Percentiles rank a stretch among this genome's conserved stretches.
Conservation (phyloP, 495 filamentous ascomycete genomes). For the Jackrogersella multiformis region DNA sequence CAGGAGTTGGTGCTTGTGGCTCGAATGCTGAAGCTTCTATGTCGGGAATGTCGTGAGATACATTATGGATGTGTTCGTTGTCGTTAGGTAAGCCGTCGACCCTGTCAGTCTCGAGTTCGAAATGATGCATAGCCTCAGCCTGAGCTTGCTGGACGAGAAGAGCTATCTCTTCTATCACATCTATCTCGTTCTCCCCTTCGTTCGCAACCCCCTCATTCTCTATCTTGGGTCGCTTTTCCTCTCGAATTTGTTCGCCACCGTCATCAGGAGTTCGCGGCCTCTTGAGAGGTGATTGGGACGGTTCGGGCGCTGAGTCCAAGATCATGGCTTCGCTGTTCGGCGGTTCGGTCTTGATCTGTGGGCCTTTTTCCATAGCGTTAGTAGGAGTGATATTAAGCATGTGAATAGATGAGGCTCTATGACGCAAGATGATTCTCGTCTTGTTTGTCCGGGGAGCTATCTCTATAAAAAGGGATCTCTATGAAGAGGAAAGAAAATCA, state of each 20-base stretch:
- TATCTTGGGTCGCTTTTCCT: constrained; percentile 50
- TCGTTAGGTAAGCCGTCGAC: constrained; percentile 15
- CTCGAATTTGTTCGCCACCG: constrained; percentile 31
- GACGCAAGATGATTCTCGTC: too few species aligned
- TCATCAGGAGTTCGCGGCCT: constrained; percentile 47
- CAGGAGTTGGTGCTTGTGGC: constrained; percentile 21
- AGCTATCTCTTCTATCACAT: constrained; percentile 42
- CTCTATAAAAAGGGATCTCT: constrained; percentile 1
- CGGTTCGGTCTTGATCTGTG: constrained; percentile 40
- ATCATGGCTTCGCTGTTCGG: constrained; percentile 36
- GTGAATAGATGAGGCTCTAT: not conserved
- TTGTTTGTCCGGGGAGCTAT: too few species aligned
- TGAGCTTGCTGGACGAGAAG: constrained; percentile 44
- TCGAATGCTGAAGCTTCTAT: constrained; percentile 21
- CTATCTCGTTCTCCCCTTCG: too few species aligned
- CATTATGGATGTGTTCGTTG: constrained; percentile 10
- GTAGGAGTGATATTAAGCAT: not conserved
- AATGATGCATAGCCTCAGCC: constrained; percentile 45
- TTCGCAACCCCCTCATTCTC: constrained; percentile 37
- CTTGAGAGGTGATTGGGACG: constrained; percentile 45
- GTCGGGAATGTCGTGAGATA: constrained; percentile 18
- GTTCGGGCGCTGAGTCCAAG: constrained; percentile 34
- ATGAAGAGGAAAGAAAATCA: not conserved
- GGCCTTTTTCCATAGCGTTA: constrained; percentile 33
- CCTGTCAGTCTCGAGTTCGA: constrained; percentile 25